Evolutionary conservation across 768 basidiomycete species (phyloP).

Genomic region (Kockovaella imperatae): DNA sequence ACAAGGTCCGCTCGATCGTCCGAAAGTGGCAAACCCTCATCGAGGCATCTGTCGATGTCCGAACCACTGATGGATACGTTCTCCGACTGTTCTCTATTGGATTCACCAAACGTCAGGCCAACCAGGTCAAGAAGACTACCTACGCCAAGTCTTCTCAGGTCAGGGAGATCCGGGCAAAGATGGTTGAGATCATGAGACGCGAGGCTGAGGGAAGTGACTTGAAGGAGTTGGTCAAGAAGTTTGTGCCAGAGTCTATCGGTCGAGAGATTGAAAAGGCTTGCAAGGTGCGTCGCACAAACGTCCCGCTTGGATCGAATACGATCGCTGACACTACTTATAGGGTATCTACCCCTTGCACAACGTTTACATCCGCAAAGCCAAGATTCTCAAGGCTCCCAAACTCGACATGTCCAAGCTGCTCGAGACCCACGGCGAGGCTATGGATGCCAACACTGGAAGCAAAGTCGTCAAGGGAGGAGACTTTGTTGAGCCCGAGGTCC

Average conservation of each 20-base stretch:
- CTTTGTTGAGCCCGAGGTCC: slow-evolving; percentile 95
- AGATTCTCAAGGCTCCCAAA: slow-evolving; percentile 97
- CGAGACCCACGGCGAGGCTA: slow-evolving; percentile 92
- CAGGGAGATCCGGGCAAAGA: slow-evolving; percentile 96
- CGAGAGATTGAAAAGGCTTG: slow-evolving; percentile 98
- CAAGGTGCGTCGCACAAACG: slow-evolving; percentile 23
- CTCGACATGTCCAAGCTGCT: slow-evolving; percentile 92
- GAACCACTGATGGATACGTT: slow-evolving; percentile 98
- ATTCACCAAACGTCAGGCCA: slow-evolving; percentile 93
- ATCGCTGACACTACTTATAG: slow-evolving; percentile 43
- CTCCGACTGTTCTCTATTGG: slow-evolving; percentile 97
- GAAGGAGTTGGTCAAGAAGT: slow-evolving; percentile 87
- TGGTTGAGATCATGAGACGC: slow-evolving; percentile 75
- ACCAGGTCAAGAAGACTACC: slow-evolving; percentile 97
- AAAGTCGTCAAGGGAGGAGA: slow-evolving; percentile 71
- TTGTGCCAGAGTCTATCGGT: slow-evolving; percentile 96
- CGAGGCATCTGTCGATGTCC: slow-evolving; percentile 97
- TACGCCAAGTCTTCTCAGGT: slow-evolving; percentile 94
- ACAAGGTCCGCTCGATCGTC: slow-evolving; percentile 98
- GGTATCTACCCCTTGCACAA: slow-evolving; percentile 99
- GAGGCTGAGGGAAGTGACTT: slow-evolving; percentile 92
- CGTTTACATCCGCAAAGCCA: slow-evolving; percentile 97
- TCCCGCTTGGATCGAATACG: background rate
- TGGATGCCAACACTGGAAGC: slow-evolving; percentile 81
- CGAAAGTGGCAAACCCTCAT: slow-evolving; percentile 99